Conservation (phyloP, 306 rosid genomes). For the Herpetospermum pedunculosum region DNA sequence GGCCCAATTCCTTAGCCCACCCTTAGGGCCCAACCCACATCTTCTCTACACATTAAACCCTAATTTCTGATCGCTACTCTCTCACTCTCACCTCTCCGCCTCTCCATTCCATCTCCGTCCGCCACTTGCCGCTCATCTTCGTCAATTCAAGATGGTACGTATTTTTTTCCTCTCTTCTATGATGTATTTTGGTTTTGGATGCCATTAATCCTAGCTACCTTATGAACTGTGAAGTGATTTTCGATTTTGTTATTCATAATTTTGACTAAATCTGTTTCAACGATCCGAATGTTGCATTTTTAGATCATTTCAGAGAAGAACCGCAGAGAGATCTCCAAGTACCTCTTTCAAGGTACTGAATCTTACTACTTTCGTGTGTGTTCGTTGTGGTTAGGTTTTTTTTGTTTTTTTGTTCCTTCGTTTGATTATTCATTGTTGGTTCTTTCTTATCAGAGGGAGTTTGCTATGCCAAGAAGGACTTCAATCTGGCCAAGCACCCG, state of each 20-base stretch:
- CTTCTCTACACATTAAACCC: no score
- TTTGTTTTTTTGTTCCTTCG: neutral
- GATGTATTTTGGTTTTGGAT: no score
- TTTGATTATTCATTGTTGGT: neutral
- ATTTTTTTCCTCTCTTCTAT: no score
- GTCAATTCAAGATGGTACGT: no score
- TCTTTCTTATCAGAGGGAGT: slow-evolving; percentile 30
- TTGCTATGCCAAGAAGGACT: slow-evolving; percentile 57
- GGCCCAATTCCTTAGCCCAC: no score
- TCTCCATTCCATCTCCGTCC: no score
- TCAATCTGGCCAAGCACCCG: slow-evolving; percentile 64
- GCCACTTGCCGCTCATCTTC: no score
- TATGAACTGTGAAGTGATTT: neutral
- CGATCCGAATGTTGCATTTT: neutral
- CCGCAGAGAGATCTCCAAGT: slow-evolving; percentile 46
- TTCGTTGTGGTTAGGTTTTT: neutral
- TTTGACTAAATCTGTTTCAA: neutral
- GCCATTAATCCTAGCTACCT: neutral
- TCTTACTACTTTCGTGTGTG: neutral
- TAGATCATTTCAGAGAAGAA: slow-evolving; percentile 46
- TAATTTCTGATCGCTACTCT: no score
- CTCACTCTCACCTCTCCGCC: no score
- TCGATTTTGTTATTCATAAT: neutral
- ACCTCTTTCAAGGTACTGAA: slow-evolving; percentile 40
- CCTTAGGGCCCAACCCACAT: no score